Conservation (phyloP, 176 grass and related monocot genomes). For the Neostapfia colusana region DNA sequence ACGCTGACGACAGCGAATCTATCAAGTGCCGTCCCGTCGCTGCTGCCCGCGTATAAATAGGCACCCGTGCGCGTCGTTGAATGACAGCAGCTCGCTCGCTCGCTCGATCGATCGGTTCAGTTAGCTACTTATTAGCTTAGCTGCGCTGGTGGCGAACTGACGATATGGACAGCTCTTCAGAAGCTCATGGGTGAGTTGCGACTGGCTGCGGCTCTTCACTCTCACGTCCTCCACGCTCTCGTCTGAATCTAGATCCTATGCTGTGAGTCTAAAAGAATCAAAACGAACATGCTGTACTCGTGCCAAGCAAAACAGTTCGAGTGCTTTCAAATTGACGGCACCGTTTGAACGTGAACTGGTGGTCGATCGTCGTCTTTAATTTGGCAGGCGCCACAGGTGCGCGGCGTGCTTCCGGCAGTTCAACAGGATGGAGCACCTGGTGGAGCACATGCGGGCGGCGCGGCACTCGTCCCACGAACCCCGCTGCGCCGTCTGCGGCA, state of each 20-base stretch:
- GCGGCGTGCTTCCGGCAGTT: conserved; percentile 83
- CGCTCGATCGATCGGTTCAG: neutral
- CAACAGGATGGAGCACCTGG: conserved; percentile 87
- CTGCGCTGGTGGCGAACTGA: neutral
- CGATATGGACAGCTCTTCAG: conserved; percentile 42
- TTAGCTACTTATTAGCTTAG: neutral
- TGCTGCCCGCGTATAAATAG: conserved; percentile 39
- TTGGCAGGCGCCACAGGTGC: conserved; percentile 60
- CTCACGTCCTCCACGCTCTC: neutral
- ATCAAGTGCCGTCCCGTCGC: neutral
- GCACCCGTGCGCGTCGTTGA: neutral
- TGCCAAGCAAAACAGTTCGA: too few relatives aligned
- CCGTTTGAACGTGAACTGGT: neutral
- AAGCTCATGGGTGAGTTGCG: conserved; percentile 27
- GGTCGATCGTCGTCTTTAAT: too few relatives aligned
- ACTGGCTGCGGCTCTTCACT: neutral
- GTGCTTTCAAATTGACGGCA: too few relatives aligned
- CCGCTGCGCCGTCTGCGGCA: conserved; percentile 60
- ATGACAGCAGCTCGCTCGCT: neutral
- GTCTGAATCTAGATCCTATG: too few relatives aligned
- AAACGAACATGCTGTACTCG: too few relatives aligned
- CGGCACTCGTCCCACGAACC: conserved; percentile 82
- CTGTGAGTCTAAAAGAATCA: neutral
- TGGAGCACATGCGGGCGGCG: conserved; percentile 73
- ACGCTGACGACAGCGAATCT: conserved; percentile 4